Evolutionary conservation across 1,284 basidiomycete genomes (phyloP), one percentile per base, ranked within the genome.

Genomic region (Caloboletus inedulis): DNA sequence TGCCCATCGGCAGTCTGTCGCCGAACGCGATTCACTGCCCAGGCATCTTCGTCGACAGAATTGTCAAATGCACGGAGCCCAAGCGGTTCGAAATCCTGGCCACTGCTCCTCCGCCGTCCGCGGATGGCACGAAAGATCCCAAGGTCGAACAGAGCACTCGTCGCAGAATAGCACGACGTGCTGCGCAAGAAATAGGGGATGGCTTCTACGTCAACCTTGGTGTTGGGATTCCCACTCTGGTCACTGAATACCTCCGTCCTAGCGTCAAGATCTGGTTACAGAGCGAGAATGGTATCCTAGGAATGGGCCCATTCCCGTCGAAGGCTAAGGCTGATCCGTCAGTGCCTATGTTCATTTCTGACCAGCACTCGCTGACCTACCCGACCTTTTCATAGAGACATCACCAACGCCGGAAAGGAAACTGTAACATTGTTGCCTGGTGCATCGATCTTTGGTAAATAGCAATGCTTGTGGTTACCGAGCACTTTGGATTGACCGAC

Each of bases 361-460:
- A 34, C 27, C 10, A 33, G 7, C 44, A 42, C 16, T 37, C 4
- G 23, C 44, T 44, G 16, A 48, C 49, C 45, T 29, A 43, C 40
- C 8, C 34, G 19, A 31, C 23, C 21, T 19, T 47, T 41, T 42
- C 44, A n/a, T 19, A 91, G 88, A 34, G 92, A 94, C 64, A 80
- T 94, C 57, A 91, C 94, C 66, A 94, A 94, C 67, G 94, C 94
- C 46, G 93, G 94, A 34, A 98, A 98, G 71, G 94, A 98, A 72
- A 96, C 94, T 6, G 87, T 91, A 47, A 94, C 92, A 4, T 77
- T 96, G 10, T 75, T 96, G 23, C 93, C 93, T 43, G 94, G 94
- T 48, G 91, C 94, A 13, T 85, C 92, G 14, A 79, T 92, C 2
- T 98, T 98, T 63, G 94, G 87, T 85, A 44, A 57, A 57, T 14